phyloP scores from a whole-genome alignment of 768 basidiomycete species.

The Leccinum boreale region DNA sequence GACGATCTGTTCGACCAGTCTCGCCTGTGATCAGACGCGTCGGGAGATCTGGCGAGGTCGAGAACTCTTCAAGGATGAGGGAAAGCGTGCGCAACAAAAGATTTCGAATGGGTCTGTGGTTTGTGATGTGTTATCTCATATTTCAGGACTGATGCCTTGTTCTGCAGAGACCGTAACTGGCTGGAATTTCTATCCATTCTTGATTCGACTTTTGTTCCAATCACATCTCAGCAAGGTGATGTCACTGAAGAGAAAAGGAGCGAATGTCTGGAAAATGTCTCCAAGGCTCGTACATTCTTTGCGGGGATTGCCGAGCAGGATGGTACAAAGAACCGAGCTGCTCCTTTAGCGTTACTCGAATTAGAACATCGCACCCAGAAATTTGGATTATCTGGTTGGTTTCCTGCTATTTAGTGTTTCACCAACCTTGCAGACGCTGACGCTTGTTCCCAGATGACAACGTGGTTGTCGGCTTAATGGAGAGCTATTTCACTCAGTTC shows the following conservation, averaged over 20 bases:
- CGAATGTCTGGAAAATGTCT: slow-evolving; percentile 38
- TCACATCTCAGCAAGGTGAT: slow-evolving; percentile 26
- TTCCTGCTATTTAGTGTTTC: background rate
- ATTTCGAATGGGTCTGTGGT: slow-evolving; percentile 58
- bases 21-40: slow-evolving; percentile 73
- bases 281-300: slow-evolving; percentile 51
- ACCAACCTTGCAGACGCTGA: slow-evolving; percentile 1
- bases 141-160: slow-evolving; percentile 21
- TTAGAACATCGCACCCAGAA: slow-evolving; percentile 58
- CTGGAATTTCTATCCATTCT: slow-evolving; percentile 74
- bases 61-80: slow-evolving; percentile 59
- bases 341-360: slow-evolving; percentile 69
- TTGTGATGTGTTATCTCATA: slow-evolving; percentile 6
- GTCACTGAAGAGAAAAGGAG: slow-evolving; percentile 35
- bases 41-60: slow-evolving; percentile 64
- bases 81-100: slow-evolving; percentile 52
- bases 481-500: slow-evolving; percentile 66
- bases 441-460: slow-evolving; percentile 38
- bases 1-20: slow-evolving; percentile 63
- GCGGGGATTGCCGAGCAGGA: slow-evolving; percentile 57
- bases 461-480: slow-evolving; percentile 47
- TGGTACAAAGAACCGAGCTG: slow-evolving; percentile 72
- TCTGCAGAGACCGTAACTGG: slow-evolving; percentile 81
- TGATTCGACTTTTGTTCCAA: slow-evolving; percentile 57
- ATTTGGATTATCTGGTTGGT: slow-evolving; percentile 44